Percentiles rank a stretch among this genome's conserved stretches.
These are phyloP conservation scores for Pisolithus orientalis DNA, from an alignment of 768 basidiomycete species.

Conservation along the genomic window DNA sequence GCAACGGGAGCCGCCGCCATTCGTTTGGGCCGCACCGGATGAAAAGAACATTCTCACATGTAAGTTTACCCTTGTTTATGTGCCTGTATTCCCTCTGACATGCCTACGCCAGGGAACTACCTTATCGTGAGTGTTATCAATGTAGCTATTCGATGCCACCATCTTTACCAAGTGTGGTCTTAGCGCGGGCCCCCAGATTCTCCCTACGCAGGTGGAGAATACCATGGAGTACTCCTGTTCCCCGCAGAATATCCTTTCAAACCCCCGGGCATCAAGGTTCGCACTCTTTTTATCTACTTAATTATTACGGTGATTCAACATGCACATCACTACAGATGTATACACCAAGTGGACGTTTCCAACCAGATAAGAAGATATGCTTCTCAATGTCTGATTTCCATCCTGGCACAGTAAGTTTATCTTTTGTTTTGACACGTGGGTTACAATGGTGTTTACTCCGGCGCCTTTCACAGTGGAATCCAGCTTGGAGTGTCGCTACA, in stretches of 20 bases:
- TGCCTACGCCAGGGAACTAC: conserved; percentile 72
- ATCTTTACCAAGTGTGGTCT: conserved; percentile 6
- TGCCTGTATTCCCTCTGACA: conserved; percentile 7
- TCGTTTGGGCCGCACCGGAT: conserved; percentile 91
- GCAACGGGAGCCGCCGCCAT: conserved; percentile 92
- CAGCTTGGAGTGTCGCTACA: conserved; percentile 91
- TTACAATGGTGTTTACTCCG: conserved; percentile 2
- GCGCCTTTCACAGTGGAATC: conserved; percentile 68
- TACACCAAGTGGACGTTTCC: conserved; percentile 86
- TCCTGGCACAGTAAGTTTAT: conserved; percentile 69
- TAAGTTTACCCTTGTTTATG: conserved; percentile 36
- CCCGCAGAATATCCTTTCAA: conserved; percentile 95
- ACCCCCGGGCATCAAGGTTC: conserved; percentile 92
- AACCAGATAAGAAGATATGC: conserved; percentile 92
- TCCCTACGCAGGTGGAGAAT: conserved; percentile 88
- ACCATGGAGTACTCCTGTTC: conserved; percentile 88
- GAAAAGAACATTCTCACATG: conserved; percentile 97
- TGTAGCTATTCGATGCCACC: background rate
- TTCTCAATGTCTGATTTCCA: conserved; percentile 98
- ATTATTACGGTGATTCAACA: conserved; percentile 4
- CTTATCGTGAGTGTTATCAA: conserved; percentile 62
- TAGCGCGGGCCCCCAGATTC: conserved; percentile 94
- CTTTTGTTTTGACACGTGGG: background rate
- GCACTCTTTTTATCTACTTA: conserved; percentile 9
- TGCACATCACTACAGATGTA: conserved; percentile 56